Evolutionary conservation across 2,329 filamentous ascomycete species (phyloP).

Genomic region (Penicillium olsonii): DNA sequence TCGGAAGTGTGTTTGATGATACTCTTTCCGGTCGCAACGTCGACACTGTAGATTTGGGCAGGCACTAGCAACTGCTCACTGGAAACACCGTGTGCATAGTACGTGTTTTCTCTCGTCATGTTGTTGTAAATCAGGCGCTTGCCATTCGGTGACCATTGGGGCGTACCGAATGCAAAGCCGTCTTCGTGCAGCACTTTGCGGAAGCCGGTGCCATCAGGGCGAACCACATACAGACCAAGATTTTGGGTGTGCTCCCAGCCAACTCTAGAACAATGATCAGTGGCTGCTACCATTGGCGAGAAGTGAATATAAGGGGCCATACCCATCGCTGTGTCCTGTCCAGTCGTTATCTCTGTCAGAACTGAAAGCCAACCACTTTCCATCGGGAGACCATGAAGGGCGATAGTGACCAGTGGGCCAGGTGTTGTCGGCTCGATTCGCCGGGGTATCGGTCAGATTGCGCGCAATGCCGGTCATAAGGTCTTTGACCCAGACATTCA

Average conservation of each 20-base stretch:
- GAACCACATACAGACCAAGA: constrained; percentile 17
- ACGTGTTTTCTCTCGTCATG: constrained; percentile 42
- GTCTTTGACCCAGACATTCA: constrained; percentile 46
- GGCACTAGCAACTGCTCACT: too few species aligned
- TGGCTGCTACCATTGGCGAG: too few species aligned
- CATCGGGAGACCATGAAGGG: constrained; percentile 45
- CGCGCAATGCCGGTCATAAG: constrained; percentile 31
- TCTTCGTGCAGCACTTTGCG: constrained; percentile 6
- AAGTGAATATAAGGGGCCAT: constrained; percentile 39
- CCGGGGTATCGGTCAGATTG: constrained; percentile 42
- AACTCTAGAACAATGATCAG: background rate
- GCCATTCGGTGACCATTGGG: constrained; percentile 39
- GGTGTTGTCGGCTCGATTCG: constrained; percentile 15
- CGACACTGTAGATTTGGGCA: too few species aligned
- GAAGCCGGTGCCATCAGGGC: constrained; percentile 13
- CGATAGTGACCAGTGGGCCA: constrained; percentile 41
- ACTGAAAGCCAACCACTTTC: constrained; percentile 44
- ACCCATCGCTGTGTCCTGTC: too few species aligned
- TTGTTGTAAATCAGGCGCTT: constrained; percentile 44
- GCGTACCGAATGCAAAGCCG: constrained; percentile 4
- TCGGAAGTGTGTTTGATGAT: too few species aligned
- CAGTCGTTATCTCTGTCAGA: constrained; percentile 48
- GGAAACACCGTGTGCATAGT: constrained; percentile 35
- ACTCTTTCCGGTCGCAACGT: too few species aligned
- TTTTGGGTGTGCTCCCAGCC: constrained; percentile 13